phyloP scores from a whole-genome alignment of 495 filamentous ascomycete genomes.

The Podospora pseudocomata region DNA sequence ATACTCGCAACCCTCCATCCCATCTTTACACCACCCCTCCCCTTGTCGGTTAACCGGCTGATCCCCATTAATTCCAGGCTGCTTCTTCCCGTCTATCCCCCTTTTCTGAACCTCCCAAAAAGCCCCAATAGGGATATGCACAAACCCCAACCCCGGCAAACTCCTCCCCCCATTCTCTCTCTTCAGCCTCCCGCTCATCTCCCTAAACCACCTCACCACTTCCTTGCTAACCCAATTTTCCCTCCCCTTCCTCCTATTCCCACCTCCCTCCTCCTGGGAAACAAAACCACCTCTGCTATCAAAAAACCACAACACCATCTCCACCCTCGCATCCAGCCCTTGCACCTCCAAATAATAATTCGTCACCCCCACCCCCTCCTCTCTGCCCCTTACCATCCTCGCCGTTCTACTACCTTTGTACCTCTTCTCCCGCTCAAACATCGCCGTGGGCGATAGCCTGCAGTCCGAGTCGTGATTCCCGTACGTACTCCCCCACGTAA shows the following conservation, averaged over 20 bases:
- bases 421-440: slow-evolving; percentile 57
- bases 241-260: slow-evolving; percentile 30
- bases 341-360: slow-evolving; percentile 64
- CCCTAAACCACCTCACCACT: slow-evolving; percentile 60
- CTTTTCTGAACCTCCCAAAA: slow-evolving; percentile 51
- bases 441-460: slow-evolving; percentile 53
- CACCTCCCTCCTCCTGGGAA: slow-evolving; percentile 39
- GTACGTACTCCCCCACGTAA: slow-evolving; percentile 66
- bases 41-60: slow-evolving; percentile 48
- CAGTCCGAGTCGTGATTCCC: slow-evolving; percentile 69
- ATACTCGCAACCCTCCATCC: slow-evolving; percentile 36
- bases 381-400: slow-evolving; percentile 34
- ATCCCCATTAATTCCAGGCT: slow-evolving; percentile 68
- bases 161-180: slow-evolving; percentile 29
- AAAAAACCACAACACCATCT: slow-evolving; percentile 70
- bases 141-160: slow-evolving; percentile 66
- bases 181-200: slow-evolving; percentile 43
- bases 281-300: slow-evolving; percentile 63
- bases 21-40: slow-evolving; percentile 50
- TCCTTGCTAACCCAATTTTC: slow-evolving; percentile 45
- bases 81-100: slow-evolving; percentile 36
- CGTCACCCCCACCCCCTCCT: slow-evolving; percentile 53
- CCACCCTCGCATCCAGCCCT: background rate
- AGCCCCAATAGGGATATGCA: slow-evolving; percentile 65
- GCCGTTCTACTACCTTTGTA: slow-evolving; percentile 50